Conservation (phyloP, 2,329 filamentous ascomycete genomes). For the Penicillium sp. region DNA sequence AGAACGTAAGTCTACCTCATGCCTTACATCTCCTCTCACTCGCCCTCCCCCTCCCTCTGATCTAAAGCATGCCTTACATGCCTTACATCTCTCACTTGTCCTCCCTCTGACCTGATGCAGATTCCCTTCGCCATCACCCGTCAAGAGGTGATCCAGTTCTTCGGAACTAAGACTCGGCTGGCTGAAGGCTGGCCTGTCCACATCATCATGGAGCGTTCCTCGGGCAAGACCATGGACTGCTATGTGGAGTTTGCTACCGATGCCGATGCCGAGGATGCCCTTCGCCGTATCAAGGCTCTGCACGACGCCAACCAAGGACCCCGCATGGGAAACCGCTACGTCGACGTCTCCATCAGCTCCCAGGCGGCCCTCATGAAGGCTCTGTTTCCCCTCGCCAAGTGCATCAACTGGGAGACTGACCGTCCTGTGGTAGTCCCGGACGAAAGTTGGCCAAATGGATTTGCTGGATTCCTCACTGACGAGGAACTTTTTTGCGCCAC, state of each 20-base stretch:
- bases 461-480: constrained; percentile 57
- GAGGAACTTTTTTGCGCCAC: constrained; percentile 57
- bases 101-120: constrained; percentile 26
- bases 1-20: constrained; percentile 40
- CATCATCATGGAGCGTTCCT: constrained; percentile 63
- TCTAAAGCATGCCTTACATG: no score
- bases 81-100: constrained; percentile 10
- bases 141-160: constrained; percentile 55
- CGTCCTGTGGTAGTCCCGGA: constrained; percentile 45
- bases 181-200: constrained; percentile 55
- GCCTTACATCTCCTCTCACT: constrained; percentile 10
- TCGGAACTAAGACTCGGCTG: constrained; percentile 49
- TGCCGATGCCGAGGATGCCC: constrained; percentile 51
- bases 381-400: constrained; percentile 60
- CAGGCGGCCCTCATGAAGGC: constrained; percentile 58
- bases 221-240: constrained; percentile 63
- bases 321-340: constrained; percentile 56
- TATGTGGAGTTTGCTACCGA: constrained; percentile 56
- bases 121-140: constrained; percentile 60
- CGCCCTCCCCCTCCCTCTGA: neutral
- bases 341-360: constrained; percentile 54
- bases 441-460: constrained; percentile 55
- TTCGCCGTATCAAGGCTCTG: constrained; percentile 45
- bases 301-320: constrained; percentile 46
- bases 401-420: constrained; percentile 53